Percentiles rank a stretch among this genome's conserved stretches.
Conservation (phyloP, 2,329 filamentous ascomycete genomes). For the Paecilomyces sp. region DNA sequence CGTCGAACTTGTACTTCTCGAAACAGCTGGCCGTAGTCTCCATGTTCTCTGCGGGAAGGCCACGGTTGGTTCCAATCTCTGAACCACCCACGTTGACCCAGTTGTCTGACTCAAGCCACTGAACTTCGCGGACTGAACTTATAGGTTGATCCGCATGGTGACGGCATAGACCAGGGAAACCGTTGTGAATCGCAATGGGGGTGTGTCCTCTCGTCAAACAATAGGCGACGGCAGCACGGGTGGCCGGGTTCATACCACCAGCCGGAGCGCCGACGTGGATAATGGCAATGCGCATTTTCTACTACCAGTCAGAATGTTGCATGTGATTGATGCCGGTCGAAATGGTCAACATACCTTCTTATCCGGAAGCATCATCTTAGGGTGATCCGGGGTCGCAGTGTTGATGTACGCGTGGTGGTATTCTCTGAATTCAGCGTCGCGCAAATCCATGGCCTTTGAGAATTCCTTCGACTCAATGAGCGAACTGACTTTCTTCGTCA, state of each 20-base stretch:
- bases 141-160: slow-evolving; percentile 80
- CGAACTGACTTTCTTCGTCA: slow-evolving; percentile 76
- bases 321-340: not conserved
- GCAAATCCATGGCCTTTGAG: slow-evolving; percentile 74
- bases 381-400: slow-evolving; percentile 75
- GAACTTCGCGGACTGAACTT: slow-evolving; percentile 74
- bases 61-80: slow-evolving; percentile 95
- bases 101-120: slow-evolving; percentile 88
- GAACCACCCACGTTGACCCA: slow-evolving; percentile 97
- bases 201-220: slow-evolving; percentile 88
- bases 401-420: slow-evolving; percentile 87
- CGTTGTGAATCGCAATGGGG: slow-evolving; percentile 88
- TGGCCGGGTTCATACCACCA: slow-evolving; percentile 96
- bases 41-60: slow-evolving; percentile 81
- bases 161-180: slow-evolving; percentile 86
- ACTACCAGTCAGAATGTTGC: slow-evolving; percentile 43
- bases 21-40: slow-evolving; percentile 76
- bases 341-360: slow-evolving; percentile 51
- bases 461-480: slow-evolving; percentile 84
- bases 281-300: slow-evolving; percentile 79
- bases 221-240: slow-evolving; percentile 86
- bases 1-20: slow-evolving; percentile 80
- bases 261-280: slow-evolving; percentile 95
- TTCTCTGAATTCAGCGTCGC: slow-evolving; percentile 89
- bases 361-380: slow-evolving; percentile 59